Evolutionary conservation across 257 asterid species (phyloP).

Genomic region (Misopates orontium): DNA sequence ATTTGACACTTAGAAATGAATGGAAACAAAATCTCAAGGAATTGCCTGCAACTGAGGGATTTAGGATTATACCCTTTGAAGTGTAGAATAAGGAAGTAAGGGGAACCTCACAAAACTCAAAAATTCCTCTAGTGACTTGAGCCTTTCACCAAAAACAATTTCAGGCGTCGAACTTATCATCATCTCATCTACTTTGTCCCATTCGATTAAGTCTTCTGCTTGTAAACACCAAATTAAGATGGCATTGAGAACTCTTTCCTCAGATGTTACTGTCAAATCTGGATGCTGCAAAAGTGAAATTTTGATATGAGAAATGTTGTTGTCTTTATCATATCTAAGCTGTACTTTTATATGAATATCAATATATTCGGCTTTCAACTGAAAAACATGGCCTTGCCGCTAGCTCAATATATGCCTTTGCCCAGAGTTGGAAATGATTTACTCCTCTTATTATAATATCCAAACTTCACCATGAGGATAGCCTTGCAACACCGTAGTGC

Average conservation of each 20-base stretch:
- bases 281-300: conserved; percentile 66
- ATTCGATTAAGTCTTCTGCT: conserved; percentile 62
- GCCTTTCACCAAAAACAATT: conserved; percentile 63
- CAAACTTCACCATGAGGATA: too few species aligned
- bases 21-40: conserved; percentile 6
- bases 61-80: conserved; percentile 58
- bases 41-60: background rate
- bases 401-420: too few species aligned
- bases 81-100: conserved; percentile 60
- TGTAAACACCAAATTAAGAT: conserved; percentile 73
- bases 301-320: conserved; percentile 23
- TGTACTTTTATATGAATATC: background rate
- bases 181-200: conserved; percentile 72
- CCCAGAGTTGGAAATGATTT: background rate
- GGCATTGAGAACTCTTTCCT: conserved; percentile 92
- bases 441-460: too few species aligned
- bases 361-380: background rate
- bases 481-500: too few species aligned
- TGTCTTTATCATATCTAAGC: conserved; percentile 20
- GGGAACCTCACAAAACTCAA: conserved; percentile 73
- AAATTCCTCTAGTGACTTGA: conserved; percentile 44
- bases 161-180: conserved; percentile 53
- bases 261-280: conserved; percentile 91
- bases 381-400: too few species aligned
- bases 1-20: conserved; percentile 13